A percentile compares a stretch with the other conserved stretches of the same genome.
Evolutionary conservation across 2,329 filamentous ascomycete species (phyloP).

Genomic region (Fusarium cyanostomum): DNA sequence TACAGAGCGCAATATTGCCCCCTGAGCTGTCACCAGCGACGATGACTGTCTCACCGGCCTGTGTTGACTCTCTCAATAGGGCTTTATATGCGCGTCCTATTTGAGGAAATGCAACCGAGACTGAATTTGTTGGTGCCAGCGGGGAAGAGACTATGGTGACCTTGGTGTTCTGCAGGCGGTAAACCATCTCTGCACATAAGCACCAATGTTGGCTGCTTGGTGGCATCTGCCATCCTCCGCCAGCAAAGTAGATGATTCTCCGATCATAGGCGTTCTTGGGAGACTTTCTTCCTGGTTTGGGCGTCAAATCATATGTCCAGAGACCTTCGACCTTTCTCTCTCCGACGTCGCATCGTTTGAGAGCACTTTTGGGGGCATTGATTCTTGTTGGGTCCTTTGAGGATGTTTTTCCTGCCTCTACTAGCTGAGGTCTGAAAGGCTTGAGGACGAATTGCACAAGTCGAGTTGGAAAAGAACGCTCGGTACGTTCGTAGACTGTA

Average conservation of each 20-base stretch:
- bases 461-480: constrained; percentile 16
- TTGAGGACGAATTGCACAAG: constrained; percentile 23
- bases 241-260: constrained; percentile 63
- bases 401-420: constrained; percentile 3
- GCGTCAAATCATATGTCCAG: constrained; percentile 41
- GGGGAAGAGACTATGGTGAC: constrained; percentile 63
- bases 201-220: constrained; percentile 63
- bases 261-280: neutral
- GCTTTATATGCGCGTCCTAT: constrained; percentile 56
- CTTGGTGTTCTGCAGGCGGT: constrained; percentile 50
- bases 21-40: constrained; percentile 66
- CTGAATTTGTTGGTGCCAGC: constrained; percentile 62
- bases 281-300: constrained; percentile 27
- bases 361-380: constrained; percentile 7
- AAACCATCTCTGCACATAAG: constrained; percentile 56
- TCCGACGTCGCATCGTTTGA: constrained; percentile 28
- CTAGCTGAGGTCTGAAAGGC: constrained; percentile 22
- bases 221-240: constrained; percentile 64
- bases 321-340: constrained; percentile 35
- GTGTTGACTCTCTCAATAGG: constrained; percentile 51
- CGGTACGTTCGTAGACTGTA: constrained; percentile 18
- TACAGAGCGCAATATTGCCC: constrained; percentile 59
- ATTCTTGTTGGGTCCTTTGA: constrained; percentile 24
- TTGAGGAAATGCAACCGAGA: constrained; percentile 57
- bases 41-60: constrained; percentile 53